A percentile compares a stretch with the other conserved stretches of the same genome.
These are phyloP conservation scores for Anisodus tanguticus DNA, from an alignment of 257 asterid genomes.

Conservation along the genomic window DNA sequence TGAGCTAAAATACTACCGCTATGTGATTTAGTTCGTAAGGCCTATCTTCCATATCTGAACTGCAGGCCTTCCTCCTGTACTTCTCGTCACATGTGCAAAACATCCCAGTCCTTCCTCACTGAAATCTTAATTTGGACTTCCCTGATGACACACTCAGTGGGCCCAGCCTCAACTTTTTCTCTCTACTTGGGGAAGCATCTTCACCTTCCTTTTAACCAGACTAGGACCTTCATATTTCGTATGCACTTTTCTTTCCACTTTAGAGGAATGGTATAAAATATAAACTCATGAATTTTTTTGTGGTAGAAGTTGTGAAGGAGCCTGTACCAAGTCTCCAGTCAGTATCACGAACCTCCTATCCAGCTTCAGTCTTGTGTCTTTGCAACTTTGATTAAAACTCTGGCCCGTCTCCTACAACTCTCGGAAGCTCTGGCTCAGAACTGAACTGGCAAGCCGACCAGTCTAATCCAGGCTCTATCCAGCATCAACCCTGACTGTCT, in stretches of 20 bases:
- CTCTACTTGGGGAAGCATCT: background rate
- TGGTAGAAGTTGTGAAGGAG: background rate
- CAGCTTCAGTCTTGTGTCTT: background rate
- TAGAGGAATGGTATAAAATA: background rate
- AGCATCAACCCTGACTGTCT: conserved; percentile 17
- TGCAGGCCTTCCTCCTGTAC: background rate
- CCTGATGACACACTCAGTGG: background rate
- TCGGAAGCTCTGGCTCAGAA: conserved; percentile 1
- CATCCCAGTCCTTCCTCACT: background rate
- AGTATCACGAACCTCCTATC: conserved; percentile 12
- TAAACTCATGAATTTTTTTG: conserved; percentile 1
- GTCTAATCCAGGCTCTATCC: background rate
- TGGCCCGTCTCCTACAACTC: background rate
- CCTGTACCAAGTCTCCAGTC: background rate
- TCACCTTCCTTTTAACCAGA: conserved; percentile 5
- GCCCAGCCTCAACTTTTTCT: background rate
- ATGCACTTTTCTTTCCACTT: background rate
- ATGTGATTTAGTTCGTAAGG: background rate
- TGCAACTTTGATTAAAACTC: background rate
- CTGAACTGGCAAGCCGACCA: conserved; percentile 5
- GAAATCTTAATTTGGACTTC: background rate
- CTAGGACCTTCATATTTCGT: background rate
- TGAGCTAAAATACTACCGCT: background rate
- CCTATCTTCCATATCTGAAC: conserved; percentile 16
- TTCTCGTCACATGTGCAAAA: background rate